Conservation (phyloP, 805 yeast genomes). For the Candida patagonica region DNA sequence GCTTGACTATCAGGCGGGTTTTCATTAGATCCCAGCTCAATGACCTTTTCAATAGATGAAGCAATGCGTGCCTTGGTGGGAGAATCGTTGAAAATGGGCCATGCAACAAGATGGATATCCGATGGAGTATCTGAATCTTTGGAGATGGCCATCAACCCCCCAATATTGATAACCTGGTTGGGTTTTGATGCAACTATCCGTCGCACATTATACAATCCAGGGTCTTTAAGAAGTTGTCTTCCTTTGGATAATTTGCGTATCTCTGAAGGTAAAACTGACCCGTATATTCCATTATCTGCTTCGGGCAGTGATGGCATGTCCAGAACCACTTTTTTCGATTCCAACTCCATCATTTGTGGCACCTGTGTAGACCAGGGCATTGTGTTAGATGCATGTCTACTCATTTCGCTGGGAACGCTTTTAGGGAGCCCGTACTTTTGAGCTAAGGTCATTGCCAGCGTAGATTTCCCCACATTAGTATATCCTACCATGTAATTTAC, state of each 20-base stretch:
- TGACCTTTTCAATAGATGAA: conserved; percentile 17
- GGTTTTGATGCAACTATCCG: conserved; percentile 17
- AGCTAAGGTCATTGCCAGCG: conserved; percentile 60
- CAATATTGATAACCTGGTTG: conserved; percentile 28
- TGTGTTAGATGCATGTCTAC: not conserved
- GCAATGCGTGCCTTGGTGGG: conserved; percentile 17
- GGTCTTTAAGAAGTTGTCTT: conserved; percentile 15
- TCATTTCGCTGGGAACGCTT: not conserved
- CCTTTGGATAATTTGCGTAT: conserved; percentile 20
- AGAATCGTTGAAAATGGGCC: conserved; percentile 23
- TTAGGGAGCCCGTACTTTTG: not conserved
- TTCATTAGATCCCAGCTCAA: conserved; percentile 11
- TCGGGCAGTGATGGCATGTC: conserved; percentile 29
- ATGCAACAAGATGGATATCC: conserved; percentile 19
- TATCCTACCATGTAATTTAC: conserved; percentile 56
- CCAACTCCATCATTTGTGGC: conserved; percentile 33
- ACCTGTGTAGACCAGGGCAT: conserved; percentile 53
- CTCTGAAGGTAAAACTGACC: conserved; percentile 12
- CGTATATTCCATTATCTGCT: conserved; percentile 17
- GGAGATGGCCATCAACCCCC: conserved; percentile 26
- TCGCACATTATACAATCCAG: conserved; percentile 17
- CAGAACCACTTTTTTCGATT: conserved; percentile 20
- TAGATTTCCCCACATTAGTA: conserved; percentile 83
- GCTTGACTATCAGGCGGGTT: conserved; percentile 12
- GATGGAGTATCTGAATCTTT: conserved; percentile 11